Conservation (phyloP, 257 asterid genomes). For the Verbena officinalis region DNA sequence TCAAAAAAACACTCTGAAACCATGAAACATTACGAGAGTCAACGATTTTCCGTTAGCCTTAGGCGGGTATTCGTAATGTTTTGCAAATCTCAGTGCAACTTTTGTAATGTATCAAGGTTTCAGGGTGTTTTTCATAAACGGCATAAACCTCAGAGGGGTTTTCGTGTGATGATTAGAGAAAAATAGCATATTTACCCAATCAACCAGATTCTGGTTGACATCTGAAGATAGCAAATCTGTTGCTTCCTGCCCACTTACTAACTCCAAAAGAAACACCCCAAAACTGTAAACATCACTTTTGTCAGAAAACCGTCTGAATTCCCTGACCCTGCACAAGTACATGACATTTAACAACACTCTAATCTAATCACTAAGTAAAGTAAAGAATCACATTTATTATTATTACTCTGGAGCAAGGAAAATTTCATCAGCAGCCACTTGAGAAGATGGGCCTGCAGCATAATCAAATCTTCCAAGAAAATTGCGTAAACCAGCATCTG, state of each 20-base stretch:
- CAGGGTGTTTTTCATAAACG: no score
- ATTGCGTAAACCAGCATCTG: constrained; percentile 90
- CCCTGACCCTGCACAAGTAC: constrained; percentile 68
- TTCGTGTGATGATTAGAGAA: background rate
- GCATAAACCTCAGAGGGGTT: background rate
- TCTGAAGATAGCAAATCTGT: constrained; percentile 56
- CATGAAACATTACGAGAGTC: no score
- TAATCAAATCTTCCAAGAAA: constrained; percentile 80
- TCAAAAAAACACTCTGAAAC: no score
- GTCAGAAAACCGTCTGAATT: constrained; percentile 85
- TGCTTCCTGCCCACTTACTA: constrained; percentile 79
- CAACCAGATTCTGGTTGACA: constrained; percentile 60
- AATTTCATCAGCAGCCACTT: constrained; percentile 55
- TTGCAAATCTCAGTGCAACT: no score
- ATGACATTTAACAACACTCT: constrained; percentile 17
- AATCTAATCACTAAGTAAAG: background rate
- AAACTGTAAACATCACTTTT: constrained; percentile 90
- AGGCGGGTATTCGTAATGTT: no score
- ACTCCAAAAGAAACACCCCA: constrained; percentile 87
- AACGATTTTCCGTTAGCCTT: no score
- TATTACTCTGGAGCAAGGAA: constrained; percentile 91
- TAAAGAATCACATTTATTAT: constrained; percentile 25
- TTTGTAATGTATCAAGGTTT: no score
- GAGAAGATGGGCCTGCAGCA: constrained; percentile 85
- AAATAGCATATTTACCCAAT: constrained; percentile 61